Conservation (phyloP, 148 eudicot species). For the Chenopodium quinoa region DNA sequence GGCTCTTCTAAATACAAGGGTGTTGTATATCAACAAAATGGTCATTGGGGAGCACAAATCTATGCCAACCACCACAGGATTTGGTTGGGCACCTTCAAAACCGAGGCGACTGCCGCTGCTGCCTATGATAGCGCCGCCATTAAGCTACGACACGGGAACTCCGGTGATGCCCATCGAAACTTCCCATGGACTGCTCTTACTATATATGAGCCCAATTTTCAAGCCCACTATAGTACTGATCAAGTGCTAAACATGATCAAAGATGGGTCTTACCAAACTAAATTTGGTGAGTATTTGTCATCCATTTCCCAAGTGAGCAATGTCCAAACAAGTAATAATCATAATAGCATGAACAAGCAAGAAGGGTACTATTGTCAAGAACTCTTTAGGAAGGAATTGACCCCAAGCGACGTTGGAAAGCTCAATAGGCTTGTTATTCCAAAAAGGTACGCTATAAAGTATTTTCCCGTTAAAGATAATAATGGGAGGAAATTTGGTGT, state of each 20-base stretch:
- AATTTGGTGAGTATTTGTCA: constrained; percentile 33
- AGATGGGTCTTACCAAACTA: constrained; percentile 44
- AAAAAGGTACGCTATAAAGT: constrained; percentile 43
- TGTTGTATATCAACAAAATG: constrained; percentile 42
- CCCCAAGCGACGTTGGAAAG: constrained; percentile 57
- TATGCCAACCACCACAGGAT: constrained; percentile 40
- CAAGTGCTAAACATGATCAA: constrained; percentile 44
- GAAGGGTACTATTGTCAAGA: constrained; percentile 21
- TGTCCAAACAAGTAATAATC: background rate
- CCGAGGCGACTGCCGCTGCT: constrained; percentile 41
- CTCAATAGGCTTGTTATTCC: constrained; percentile 53
- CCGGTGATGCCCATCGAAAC: constrained; percentile 30
- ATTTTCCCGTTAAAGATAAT: constrained; percentile 10
- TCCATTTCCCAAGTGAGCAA: background rate
- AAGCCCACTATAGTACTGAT: constrained; percentile 20
- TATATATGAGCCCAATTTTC: constrained; percentile 34
- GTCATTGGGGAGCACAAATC: constrained; percentile 57
- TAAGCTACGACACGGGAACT: constrained; percentile 26
- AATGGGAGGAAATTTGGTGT: background rate
- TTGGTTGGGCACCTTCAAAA: constrained; percentile 58
- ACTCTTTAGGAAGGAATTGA: constrained; percentile 44
- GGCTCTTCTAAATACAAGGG: constrained; percentile 31
- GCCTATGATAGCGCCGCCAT: constrained; percentile 56
- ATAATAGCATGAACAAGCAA: background rate
- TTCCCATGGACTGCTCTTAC: constrained; percentile 19